Base-by-base conservation (phyloP, 257 asterid species). In the Linaria vulgaris region DNA sequence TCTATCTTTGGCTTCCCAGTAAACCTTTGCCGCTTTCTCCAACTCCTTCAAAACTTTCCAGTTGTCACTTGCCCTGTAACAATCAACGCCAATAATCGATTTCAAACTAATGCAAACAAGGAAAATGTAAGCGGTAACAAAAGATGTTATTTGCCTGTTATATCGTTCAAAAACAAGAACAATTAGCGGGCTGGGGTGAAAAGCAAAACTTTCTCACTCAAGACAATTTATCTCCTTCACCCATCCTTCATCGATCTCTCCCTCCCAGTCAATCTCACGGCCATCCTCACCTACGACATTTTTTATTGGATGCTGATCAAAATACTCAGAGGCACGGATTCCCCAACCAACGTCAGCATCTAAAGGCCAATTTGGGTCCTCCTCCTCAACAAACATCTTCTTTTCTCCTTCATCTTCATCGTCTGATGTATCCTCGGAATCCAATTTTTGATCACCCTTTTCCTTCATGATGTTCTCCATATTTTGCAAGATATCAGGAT, bases 291-390 rank as follows among this genome's bases (percentile, higher is more conserved):
- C 41, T 34, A 34, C 41, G 9, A 34, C 41, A 1, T 34, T 34
- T 34, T 34, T 34, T 8, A 34, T 34, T 11, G 96, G 69, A 56
- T 86, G 95, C 79, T 85, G 80, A 61, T 88, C 95, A 68, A 91
- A 91, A 72, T 91, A 88, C 76, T 86, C 96, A 0, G 98, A 91
- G 48, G 98, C 98, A 68, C 90, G 80, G 59, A 89, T 85, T 66
- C 96, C 98, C 98, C 96, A 91, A 12, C 96, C 96, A 16, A 91
- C 82, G 68, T 91, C 98, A 3, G 98, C 95, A 80, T 91, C 96
- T 68, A 88, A 74, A 37, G 98, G 98, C 98, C 98, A 91, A 83
- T 83, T 71, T 17, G 92, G 88, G 72, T 80, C 82, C 66, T 91
- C 98, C 72, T 88, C 96, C 70, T 88, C 90, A 23, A 87, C 69